These are phyloP conservation scores for Podosphaera xanthii DNA, from an alignment of 2,329 filamentous ascomycete genomes.

Conservation along the genomic window DNA sequence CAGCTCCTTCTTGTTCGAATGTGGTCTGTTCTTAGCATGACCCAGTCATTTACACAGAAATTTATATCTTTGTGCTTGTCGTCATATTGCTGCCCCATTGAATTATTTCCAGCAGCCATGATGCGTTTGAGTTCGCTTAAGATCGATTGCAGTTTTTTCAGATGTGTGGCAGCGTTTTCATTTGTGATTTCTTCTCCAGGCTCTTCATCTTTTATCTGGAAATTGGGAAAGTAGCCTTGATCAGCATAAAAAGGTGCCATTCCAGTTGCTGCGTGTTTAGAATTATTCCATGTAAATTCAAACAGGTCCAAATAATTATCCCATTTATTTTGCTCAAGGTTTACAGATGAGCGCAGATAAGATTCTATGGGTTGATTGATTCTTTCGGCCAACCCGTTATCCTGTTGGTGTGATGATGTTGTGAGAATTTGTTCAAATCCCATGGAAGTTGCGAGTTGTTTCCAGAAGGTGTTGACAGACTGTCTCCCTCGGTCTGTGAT, in stretches of 20 bases:
- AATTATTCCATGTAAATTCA: background rate
- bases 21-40: background rate
- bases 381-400: background rate
- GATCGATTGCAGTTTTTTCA: background rate
- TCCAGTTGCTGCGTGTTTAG: background rate
- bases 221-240: background rate
- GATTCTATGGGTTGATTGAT: constrained; percentile 2
- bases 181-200: background rate
- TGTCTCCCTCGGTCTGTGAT: background rate
- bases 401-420: background rate
- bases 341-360: constrained; percentile 2
- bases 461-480: background rate
- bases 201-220: background rate
- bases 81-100: background rate
- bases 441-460: background rate
- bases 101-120: background rate
- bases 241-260: background rate
- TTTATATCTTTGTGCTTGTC: background rate
- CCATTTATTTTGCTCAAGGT: constrained; percentile 4
- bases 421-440: background rate
- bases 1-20: background rate
- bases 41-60: background rate
- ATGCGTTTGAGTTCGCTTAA: background rate
- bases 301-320: background rate
- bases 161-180: background rate